Evolutionary conservation across 2,329 filamentous ascomycete species (phyloP), one percentile per base, ranked within the genome.

Genomic region (Colletotrichum sp.): DNA sequence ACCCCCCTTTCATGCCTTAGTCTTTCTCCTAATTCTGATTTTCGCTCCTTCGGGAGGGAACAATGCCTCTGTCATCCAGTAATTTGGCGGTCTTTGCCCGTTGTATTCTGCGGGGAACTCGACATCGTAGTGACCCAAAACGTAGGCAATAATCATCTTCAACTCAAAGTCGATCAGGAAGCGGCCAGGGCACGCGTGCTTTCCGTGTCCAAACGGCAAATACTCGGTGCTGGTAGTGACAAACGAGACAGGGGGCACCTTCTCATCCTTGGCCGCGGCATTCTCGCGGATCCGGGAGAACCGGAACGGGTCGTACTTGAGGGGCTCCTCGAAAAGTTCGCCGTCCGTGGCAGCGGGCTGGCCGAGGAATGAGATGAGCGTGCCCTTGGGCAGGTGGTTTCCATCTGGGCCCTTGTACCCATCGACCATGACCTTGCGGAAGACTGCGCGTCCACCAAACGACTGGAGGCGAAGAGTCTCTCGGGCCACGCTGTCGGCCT

Each of bases 401-500:
- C 83, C 84, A 12, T 84, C 82, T 12, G 81, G 79, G 0, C 83
- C 85, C 32, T 76, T 78, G 28, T 85, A 58, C 26, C 79, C 80
- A 32, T 80, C 74, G 12, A 78, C 78, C 70, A 79, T 77, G 52
- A 84, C 79, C 70, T 80, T 80, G 7, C 83, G 83, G 71, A 81
- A 79, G 3, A 80, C 70, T 8, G 80, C 76, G 30, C 82, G 82
- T 3, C 77, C 77, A 2, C 80, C 80, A 18, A 84, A 81, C 0
- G 82, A 79, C 28, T 86, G 71, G 5, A 84, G 62, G 3, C 87
- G 83, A 26, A 88, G 79, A 4, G 87, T 87, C 78, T 89, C 87
- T 15, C 87, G 83, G 3, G 83, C 79, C 1, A 83, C 82, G 66
- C 86, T 88, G 78, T 89, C 87, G 10, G 84, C 79, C 5, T 79